Conservation (phyloP, 441 rosid species). For the Raphanus hybrid region DNA sequence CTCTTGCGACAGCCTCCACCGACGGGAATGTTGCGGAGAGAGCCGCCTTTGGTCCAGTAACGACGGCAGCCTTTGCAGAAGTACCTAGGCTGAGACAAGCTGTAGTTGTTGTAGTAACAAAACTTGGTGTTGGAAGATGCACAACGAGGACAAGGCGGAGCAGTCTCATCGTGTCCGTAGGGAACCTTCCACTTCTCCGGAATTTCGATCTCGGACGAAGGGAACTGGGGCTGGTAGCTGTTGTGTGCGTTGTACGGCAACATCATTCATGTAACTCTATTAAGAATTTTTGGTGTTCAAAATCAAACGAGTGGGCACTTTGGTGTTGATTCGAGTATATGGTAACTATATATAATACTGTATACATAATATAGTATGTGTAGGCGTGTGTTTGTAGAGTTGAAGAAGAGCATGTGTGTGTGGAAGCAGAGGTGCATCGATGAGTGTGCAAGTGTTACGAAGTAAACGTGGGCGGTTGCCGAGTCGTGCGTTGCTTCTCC, state of each 20-base stretch:
- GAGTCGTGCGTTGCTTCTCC: slow-evolving; percentile 42
- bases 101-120: slow-evolving; percentile 94
- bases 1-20: slow-evolving; percentile 94
- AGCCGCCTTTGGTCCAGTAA: slow-evolving; percentile 96
- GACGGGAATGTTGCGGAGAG: slow-evolving; percentile 86
- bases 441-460: slow-evolving; percentile 20
- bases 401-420: slow-evolving; percentile 41
- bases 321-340: slow-evolving; percentile 29
- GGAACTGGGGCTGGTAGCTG: slow-evolving; percentile 40
- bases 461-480: slow-evolving; percentile 49
- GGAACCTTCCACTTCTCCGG: slow-evolving; percentile 41
- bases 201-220: slow-evolving; percentile 35
- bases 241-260: slow-evolving; percentile 35
- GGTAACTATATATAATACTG: slow-evolving; percentile 18
- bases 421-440: slow-evolving; percentile 42
- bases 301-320: slow-evolving; percentile 13
- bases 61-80: slow-evolving; percentile 90
- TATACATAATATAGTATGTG: neutral
- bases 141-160: slow-evolving; percentile 85
- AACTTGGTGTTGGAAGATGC: slow-evolving; percentile 87
- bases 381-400: slow-evolving; percentile 15
- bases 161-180: slow-evolving; percentile 52
- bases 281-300: neutral
- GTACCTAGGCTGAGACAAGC: slow-evolving; percentile 95
- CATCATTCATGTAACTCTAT: slow-evolving; percentile 12